phyloP scores from a whole-genome alignment of 2,329 filamentous ascomycete genomes.

The Aureobasidium leucospermi region DNA sequence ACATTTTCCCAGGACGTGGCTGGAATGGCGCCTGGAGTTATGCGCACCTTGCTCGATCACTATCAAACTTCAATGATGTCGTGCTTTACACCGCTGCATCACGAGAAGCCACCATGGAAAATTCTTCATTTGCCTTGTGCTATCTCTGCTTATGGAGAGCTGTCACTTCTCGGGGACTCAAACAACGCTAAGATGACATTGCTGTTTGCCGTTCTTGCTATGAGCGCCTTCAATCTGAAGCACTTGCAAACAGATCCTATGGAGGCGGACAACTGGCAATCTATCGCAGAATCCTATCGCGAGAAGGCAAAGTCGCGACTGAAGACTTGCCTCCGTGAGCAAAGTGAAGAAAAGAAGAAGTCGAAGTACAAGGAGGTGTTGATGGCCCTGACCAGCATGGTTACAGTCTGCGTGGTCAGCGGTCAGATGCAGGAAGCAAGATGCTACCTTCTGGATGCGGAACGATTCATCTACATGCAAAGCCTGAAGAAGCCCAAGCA shows the following conservation, averaged over 20 bases:
- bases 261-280: conserved; percentile 1
- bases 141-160: conserved; percentile 5
- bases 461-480: conserved; percentile 30
- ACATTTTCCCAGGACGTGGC: conserved; percentile 4
- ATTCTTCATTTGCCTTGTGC: conserved; percentile 11
- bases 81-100: conserved; percentile 2
- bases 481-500: conserved; percentile 30
- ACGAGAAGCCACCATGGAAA: conserved; percentile 7
- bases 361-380: conserved; percentile 12
- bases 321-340: conserved; percentile 5
- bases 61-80: conserved; percentile 3
- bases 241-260: not conserved
- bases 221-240: conserved; percentile 11
- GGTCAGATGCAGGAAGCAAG: conserved; percentile 24
- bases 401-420: conserved; percentile 19
- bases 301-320: conserved; percentile 8
- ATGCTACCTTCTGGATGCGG: conserved; percentile 33
- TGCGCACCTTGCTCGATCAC: conserved; percentile 3
- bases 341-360: conserved; percentile 1
- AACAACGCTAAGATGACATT: conserved; percentile 11
- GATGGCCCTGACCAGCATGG: conserved; percentile 14
- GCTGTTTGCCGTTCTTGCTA: conserved; percentile 8
- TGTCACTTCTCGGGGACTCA: not conserved
- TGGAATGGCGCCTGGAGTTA: conserved; percentile 1
- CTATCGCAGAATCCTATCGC: conserved; percentile 1